These are phyloP conservation scores for Drechslerella stenobrocha DNA, from an alignment of 2,329 filamentous ascomycete genomes.

Conservation along the genomic window DNA sequence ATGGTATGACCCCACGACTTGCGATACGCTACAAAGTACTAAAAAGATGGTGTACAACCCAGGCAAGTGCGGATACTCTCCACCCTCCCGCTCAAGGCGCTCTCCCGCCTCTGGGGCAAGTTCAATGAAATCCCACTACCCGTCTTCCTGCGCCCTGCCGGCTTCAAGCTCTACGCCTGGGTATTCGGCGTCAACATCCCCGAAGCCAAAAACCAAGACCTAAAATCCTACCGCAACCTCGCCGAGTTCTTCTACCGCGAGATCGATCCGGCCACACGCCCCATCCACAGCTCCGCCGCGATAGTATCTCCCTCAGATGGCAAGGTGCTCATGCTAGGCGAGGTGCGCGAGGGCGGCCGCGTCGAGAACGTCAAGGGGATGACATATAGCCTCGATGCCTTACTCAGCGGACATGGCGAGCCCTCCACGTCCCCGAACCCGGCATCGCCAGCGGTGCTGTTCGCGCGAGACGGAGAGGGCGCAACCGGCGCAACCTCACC, in stretches of 20 bases:
- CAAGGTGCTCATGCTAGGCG: conserved; percentile 85
- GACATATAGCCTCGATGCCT: conserved; percentile 92
- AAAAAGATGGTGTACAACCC: no score
- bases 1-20: conserved; percentile 65
- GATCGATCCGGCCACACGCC: conserved; percentile 83
- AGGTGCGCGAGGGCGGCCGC: conserved; percentile 80
- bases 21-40: no score
- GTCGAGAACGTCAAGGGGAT: conserved; percentile 99
- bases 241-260: conserved; percentile 96
- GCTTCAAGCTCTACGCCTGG: conserved; percentile 88
- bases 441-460: conserved; percentile 53
- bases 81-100: conserved; percentile 83
- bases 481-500: conserved; percentile 52
- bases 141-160: conserved; percentile 82
- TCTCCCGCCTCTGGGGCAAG: conserved; percentile 83
- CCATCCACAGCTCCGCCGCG: conserved; percentile 78
- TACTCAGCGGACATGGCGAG: conserved; percentile 65
- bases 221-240: conserved; percentile 87
- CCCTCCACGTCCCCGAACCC: conserved; percentile 60
- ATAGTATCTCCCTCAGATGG: conserved; percentile 89
- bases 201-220: conserved; percentile 84
- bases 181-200: conserved; percentile 87
- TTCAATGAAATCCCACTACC: conserved; percentile 90
- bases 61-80: conserved; percentile 91
- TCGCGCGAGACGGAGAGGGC: conserved; percentile 53